Base-by-base conservation (phyloP, 1,139 yeast species). In the Spathaspora sp. region DNA sequence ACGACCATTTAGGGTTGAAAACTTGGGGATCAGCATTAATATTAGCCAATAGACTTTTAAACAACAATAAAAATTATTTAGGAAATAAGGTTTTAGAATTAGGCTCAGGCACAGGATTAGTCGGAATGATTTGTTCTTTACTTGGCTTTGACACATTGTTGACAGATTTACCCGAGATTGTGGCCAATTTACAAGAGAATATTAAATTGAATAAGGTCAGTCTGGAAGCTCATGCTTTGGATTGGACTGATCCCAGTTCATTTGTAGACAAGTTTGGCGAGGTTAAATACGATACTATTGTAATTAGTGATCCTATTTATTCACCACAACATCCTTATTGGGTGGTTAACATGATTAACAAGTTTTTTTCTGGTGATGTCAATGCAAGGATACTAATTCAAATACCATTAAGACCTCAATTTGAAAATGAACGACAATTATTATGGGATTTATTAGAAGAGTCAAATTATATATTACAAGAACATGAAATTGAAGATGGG, bases 1-100 rank as follows among this genome's bases (percentile, higher is more conserved):
- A 82, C 43, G 99, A 93, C 62, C 87, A 86, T 52, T 68, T 93
- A 27, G 99, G 99, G 0, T 74, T 89, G 60, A 90, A 91, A 54
- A 93, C 99, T 0, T 93, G 99, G 99, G 99, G 98, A 0, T 86
- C 97, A 0, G 82, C 97, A 0, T 68, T 88, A 27, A 75, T 89
- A 2, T 67, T 93, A 17, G 77, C 95, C 1, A 77, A 81, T 44
- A 65, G 84, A 41, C 60, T 87, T 6, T 66, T 73, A 1, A 58
- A 55, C 34, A 27, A 48, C 5, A 42, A 44, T 2, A 31, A 50
- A 16, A 41, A 37, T 39, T 63, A 69, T 50, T 51, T 76, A 41
- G 37, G 49, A 40, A 71, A 70, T 7, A 75, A 80, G 0, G 76
- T 89, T 0, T 64, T 93, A 11, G 99, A 93, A 59, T 69, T 93